Evolutionary conservation across 345 rosid genomes (phyloP).

Genomic region (Salix arbutifolia): DNA sequence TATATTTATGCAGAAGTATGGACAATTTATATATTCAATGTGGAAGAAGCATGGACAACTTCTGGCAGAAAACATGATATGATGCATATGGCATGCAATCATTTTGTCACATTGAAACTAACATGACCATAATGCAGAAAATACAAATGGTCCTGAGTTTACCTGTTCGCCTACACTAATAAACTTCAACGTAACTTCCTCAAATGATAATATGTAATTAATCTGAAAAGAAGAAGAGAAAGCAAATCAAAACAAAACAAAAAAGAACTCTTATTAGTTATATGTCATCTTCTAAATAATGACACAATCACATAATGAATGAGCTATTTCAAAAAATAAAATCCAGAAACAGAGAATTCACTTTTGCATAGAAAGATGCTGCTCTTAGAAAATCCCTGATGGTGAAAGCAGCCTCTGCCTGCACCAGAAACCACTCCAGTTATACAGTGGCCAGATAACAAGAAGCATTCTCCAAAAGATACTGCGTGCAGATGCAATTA

Average conservation of each 20-base stretch:
- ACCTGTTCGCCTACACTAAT: conserved; percentile 81
- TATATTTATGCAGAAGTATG: background rate
- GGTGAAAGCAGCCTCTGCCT: conserved; percentile 92
- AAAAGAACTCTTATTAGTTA: conserved; percentile 8
- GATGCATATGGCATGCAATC: background rate
- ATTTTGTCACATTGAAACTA: background rate
- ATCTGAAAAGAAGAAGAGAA: conserved; percentile 50
- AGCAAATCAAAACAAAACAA: no score
- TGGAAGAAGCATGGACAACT: background rate
- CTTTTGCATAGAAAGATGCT: conserved; percentile 95
- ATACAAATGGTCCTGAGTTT: conserved; percentile 15
- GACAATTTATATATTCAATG: background rate
- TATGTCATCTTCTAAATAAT: background rate
- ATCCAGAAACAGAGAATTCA: conserved; percentile 28
- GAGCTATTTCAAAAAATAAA: conserved; percentile 3
- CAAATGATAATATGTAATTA: conserved; percentile 79
- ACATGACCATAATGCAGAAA: conserved; percentile 8
- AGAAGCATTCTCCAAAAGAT: conserved; percentile 10
- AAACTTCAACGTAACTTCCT: conserved; percentile 94
- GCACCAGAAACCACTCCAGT: conserved; percentile 39
- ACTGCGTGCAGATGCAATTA: conserved; percentile 3
- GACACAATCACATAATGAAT: background rate
- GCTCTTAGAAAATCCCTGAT: conserved; percentile 86
- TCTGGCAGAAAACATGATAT: background rate
- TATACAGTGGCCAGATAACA: conserved; percentile 13